phyloP scores from a whole-genome alignment of 129 eudicot species.

The Flaveria linearis region DNA sequence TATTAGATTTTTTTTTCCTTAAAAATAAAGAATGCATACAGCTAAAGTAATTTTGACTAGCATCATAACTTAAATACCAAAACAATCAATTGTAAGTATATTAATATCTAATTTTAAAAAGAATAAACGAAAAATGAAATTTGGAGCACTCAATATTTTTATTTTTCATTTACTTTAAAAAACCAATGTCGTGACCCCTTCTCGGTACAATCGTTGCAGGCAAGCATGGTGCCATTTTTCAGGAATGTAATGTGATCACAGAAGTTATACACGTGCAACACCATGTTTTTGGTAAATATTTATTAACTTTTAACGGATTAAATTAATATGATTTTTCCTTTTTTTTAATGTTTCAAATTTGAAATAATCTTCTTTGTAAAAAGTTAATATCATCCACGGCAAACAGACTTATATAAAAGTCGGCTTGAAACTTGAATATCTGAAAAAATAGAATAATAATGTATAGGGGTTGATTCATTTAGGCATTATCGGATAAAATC shows the following conservation, averaged over 20 bases:
- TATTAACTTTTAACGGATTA: constrained; percentile 4
- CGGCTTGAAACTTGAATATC: not conserved
- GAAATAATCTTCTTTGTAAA: not conserved
- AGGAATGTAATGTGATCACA: constrained; percentile 45
- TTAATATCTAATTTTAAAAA: not conserved
- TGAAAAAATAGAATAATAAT: no score
- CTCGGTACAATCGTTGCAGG: constrained; percentile 42
- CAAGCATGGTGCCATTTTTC: constrained; percentile 44
- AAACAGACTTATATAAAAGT: not conserved
- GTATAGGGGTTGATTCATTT: no score
- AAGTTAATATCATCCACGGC: not conserved
- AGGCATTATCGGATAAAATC: no score
- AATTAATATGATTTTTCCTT: not conserved
- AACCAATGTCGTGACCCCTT: constrained; percentile 25
- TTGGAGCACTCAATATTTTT: not conserved
- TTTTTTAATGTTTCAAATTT: not conserved
- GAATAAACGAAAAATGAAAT: not conserved
- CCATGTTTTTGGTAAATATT: not conserved
- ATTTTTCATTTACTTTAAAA: constrained; percentile 11
- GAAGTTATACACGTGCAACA: constrained; percentile 39
- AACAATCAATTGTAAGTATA: not conserved
- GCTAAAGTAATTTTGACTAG: not conserved
- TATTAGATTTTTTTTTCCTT: no score
- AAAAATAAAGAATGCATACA: no score
- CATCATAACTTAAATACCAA: not conserved